Percentiles rank a stretch among this genome's conserved stretches.
Conservation (phyloP, 2,329 filamentous ascomycete species). For the Pyrenochaeta sp. region DNA sequence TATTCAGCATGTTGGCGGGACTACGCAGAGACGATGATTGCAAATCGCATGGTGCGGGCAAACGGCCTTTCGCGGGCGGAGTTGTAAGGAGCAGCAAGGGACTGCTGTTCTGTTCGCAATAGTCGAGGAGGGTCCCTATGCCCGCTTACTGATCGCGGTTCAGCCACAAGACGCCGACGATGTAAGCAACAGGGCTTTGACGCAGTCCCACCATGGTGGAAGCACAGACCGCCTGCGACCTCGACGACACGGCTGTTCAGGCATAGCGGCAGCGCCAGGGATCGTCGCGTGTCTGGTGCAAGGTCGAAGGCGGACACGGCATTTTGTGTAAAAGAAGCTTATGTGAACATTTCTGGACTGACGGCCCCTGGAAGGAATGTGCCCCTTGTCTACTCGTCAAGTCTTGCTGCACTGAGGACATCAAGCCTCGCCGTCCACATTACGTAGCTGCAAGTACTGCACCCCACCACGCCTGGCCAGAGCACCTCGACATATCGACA, state of each 20-base stretch:
- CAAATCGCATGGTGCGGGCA: background rate
- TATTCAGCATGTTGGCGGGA: background rate
- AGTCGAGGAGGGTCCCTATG: background rate
- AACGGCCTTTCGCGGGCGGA: background rate
- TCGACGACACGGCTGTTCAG: background rate
- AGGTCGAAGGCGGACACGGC: no score
- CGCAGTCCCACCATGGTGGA: constrained; percentile 3
- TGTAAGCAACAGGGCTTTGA: constrained; percentile 2
- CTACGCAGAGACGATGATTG: background rate
- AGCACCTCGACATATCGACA: constrained; percentile 14
- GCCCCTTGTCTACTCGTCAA: background rate
- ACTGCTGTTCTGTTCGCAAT: background rate
- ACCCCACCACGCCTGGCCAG: constrained; percentile 15
- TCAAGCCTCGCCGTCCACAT: background rate
- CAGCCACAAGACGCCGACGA: constrained; percentile 14
- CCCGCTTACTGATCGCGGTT: constrained; percentile 20
- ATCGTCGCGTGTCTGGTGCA: no score
- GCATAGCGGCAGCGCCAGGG: no score
- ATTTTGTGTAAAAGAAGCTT: background rate
- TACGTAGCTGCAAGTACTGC: constrained; percentile 13
- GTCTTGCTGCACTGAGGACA: background rate
- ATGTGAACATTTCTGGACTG: background rate
- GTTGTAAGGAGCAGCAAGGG: background rate
- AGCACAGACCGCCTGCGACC: constrained; percentile 11
- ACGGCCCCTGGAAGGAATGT: background rate